Base-by-base conservation (phyloP, 2,329 filamentous ascomycete genomes). In the Fusarium sp. region DNA sequence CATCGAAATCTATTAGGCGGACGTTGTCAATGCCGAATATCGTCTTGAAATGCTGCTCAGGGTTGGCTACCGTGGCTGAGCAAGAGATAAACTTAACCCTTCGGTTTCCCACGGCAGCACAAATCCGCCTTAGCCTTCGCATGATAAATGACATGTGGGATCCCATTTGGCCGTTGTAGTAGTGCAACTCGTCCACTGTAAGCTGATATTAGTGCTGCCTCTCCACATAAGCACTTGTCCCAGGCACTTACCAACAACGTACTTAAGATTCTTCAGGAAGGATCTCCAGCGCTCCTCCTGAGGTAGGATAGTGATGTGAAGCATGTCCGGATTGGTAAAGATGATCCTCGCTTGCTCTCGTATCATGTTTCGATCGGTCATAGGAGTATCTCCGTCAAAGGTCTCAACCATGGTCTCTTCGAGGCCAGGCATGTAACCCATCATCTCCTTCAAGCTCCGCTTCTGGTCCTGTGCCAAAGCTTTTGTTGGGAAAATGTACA, bases 401-500 rank as follows among this genome's bases (percentile, higher is more conserved):
- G 97, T 98, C 80, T 98, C 97, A 3, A 98, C 94, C 20, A 97
- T 85, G 0, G 92, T 86, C 48, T 94, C 88, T 79, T 95, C 91
- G 24, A 98, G 83, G 0, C 91, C 92, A 1, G 92, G 89, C 88
- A 99, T 94, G 77, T 93, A 98, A 1, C 89, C 85, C 70, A 98
- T 85, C 80, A 98, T 89, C 63, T 98, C 95, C 78, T 94, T 94
- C 81, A 99, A 86, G 76, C 95, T 98, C 76, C 95, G 90, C 76
- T 92, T 92, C 82, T 99, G 97, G 82, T 99, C 97, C 81, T 99
- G 97, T 0, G 97, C 96, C 18, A 99, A 85, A 1, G 97, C 97
- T 83, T 99, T 99, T 0, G 97, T 99, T 0, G 97, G 97, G 71
- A 99, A 99, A 39, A 99, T 98, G 81, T 98, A 98, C 92, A 99